Percentiles rank a stretch among this genome's conserved stretches.
These are phyloP conservation scores for Ceratobasidium sp. DNA, from an alignment of 1,284 basidiomycete genomes.

Conservation along the genomic window DNA sequence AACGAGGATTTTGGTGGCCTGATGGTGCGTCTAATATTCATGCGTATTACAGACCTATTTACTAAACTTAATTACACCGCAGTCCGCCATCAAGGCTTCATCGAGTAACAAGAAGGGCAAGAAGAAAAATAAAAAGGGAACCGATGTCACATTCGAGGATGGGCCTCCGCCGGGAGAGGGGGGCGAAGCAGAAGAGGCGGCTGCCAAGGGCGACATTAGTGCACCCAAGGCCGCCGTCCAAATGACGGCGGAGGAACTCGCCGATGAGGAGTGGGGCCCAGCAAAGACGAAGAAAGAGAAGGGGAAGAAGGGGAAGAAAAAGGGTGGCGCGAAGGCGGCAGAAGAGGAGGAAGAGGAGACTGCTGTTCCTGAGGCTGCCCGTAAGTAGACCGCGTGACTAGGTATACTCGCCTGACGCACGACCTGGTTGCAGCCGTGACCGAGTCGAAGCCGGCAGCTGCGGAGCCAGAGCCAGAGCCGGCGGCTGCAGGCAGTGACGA, in stretches of 20 bases:
- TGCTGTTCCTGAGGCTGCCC: constrained; percentile 34
- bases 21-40: constrained; percentile 69
- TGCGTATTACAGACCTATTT: constrained; percentile 2
- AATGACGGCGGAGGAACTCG: constrained; percentile 71
- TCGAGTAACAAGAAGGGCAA: constrained; percentile 72
- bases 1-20: constrained; percentile 83
- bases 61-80: constrained; percentile 29
- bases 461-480: background rate
- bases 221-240: constrained; percentile 60
- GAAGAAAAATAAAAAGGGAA: constrained; percentile 66
- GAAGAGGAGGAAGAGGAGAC: constrained; percentile 55
- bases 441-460: background rate
- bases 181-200: constrained; percentile 56
- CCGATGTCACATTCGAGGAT: constrained; percentile 55
- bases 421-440: background rate
- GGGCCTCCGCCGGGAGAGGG: constrained; percentile 55
- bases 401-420: background rate
- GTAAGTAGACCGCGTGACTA: constrained; percentile 1
- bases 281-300: constrained; percentile 60
- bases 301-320: constrained; percentile 64
- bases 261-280: constrained; percentile 74
- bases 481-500: constrained; percentile 56
- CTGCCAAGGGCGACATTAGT: constrained; percentile 56
- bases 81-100: constrained; percentile 68
- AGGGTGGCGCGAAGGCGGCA: constrained; percentile 61